Evolutionary conservation across 192 early-diverging fungal species (phyloP), one percentile per base, ranked within the genome.

Genomic region (Funneliformis mosseae): DNA sequence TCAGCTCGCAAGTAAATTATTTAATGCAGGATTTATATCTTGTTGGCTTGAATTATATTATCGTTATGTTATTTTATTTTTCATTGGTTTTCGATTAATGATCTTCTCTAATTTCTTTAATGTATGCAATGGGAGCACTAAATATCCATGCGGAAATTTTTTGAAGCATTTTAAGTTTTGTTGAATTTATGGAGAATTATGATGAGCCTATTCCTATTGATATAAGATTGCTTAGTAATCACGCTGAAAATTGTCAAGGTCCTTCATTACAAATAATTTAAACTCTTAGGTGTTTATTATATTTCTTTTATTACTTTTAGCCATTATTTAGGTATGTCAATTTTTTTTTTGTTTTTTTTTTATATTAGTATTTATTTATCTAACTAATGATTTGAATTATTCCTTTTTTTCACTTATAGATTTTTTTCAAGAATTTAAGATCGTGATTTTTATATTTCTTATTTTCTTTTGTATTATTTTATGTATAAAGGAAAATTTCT

Each of bases 131-230:
- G 4, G 89, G 88, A 5, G 92, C 95, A 9, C 87, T 88, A 6
- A 95, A 93, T 63, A 96, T 95, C 55, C 95, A 96, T 21, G 91
- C 96, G 0, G 96, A 99, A 78, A 94, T 98, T 55, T 86, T 96
- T 81, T 95, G 96, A 81, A 93, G 91, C 0, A 87, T 99, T 25
- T 88, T 99, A 46, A 96, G 97, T 69, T 89, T 99, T 42, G 97
- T 97, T 7, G 98, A 97, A 83, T 98, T 96, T 74, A 99, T 99
- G 98, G 98, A 99, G 87, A 95, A 96, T 75, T 96, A 99, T 81
- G 95, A 97, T 81, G 96, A 97, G 80, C 90, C 96, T 10, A 86
- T 98, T 18, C 96, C 97, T 1, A 98, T 98, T 77, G 95, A 97
- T 74, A 95, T 97, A 64, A 88, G 93, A 33, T 93, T 93, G 5